These are phyloP conservation scores for Eucommia ulmoides DNA, from an alignment of 257 asterid genomes.

Conservation along the genomic window DNA sequence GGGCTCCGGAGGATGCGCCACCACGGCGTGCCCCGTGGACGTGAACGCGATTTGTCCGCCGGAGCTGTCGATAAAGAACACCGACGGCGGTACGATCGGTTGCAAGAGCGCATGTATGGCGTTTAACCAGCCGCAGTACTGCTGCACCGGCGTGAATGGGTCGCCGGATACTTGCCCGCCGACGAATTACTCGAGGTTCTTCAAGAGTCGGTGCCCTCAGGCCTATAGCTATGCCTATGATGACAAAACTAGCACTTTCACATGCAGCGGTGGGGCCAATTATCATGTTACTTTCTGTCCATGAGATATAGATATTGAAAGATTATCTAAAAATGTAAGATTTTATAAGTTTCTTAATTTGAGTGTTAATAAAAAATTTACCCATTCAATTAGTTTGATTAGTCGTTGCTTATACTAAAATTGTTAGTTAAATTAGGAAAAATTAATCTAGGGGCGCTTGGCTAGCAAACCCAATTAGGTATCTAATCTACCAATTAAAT, in stretches of 20 bases:
- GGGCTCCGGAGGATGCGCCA: not conserved
- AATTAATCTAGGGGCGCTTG: too few species aligned
- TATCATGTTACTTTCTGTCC: not conserved
- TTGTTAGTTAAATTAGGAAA: too few species aligned
- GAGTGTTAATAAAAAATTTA: too few species aligned
- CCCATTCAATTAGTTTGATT: too few species aligned
- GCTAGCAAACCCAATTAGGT: too few species aligned
- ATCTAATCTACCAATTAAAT: too few species aligned
- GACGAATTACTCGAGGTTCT: not conserved
- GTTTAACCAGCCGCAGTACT: not conserved
- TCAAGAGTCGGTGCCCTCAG: not conserved
- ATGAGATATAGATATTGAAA: too few species aligned
- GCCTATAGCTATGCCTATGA: constrained; percentile 2
- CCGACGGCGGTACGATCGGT: not conserved
- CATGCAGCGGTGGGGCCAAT: not conserved
- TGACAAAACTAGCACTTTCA: not conserved
- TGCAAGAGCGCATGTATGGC: constrained; percentile 2
- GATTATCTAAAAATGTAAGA: too few species aligned
- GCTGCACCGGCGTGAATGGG: not conserved
- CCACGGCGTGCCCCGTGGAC: not conserved
- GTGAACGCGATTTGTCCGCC: not conserved
- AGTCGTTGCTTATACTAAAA: too few species aligned
- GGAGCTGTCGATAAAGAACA: not conserved
- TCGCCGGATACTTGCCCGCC: not conserved
- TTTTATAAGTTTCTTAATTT: too few species aligned